phyloP scores from a whole-genome alignment of 78 protist genomes.

The Cyanophora paradoxa region DNA sequence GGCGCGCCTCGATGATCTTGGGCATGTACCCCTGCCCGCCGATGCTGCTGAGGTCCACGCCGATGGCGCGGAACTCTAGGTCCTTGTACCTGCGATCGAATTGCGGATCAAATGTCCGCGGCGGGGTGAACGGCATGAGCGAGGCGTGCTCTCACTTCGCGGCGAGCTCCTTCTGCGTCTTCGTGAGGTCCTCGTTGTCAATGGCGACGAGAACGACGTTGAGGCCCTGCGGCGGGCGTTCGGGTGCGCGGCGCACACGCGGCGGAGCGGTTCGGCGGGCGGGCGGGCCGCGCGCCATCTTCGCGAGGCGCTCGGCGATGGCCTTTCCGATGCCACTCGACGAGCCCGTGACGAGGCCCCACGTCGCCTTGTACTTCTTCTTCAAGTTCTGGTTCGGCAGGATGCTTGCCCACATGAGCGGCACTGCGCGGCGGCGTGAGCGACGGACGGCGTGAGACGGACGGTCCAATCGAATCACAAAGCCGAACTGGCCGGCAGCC shows the following conservation, averaged over 20 bases:
- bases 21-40: not conserved
- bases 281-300: no score
- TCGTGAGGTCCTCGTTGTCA: not conserved
- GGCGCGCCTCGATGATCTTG: not conserved
- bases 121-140: no score
- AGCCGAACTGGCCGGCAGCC: no score
- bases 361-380: not conserved
- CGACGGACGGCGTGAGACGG: no score
- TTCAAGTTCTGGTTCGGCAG: not conserved
- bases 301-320: constrained; percentile 5
- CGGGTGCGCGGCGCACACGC: no score
- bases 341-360: constrained; percentile 45
- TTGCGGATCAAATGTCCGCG: no score
- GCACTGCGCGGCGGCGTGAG: no score
- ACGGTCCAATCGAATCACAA: no score
- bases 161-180: not conserved
- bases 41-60: constrained; percentile 1
- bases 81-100: no score
- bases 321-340: constrained; percentile 29
- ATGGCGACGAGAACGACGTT: constrained; percentile 34
- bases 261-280: no score
- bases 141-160: no score
- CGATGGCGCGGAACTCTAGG: not conserved
- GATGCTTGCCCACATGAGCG: no score
- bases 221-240: constrained; percentile 13